phyloP scores from a whole-genome alignment of 257 asterid species.

The Ehretia macrophylla region DNA sequence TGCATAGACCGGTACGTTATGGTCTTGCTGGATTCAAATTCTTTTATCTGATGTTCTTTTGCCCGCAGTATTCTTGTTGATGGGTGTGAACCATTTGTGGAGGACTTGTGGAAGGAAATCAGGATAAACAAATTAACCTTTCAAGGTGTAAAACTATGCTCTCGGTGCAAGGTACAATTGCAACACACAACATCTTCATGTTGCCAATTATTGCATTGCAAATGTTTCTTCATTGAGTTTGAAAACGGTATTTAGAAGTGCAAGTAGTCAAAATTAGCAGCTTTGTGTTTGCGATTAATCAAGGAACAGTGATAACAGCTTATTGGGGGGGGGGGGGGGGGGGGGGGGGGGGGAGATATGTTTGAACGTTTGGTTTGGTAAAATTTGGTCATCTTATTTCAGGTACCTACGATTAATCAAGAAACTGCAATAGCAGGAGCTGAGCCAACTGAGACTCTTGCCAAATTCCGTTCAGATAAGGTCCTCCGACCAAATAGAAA shows the following conservation, averaged over 20 bases:
- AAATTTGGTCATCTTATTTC: background rate
- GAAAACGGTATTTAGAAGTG: background rate
- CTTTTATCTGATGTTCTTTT: background rate
- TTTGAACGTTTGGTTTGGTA: background rate
- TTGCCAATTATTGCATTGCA: background rate
- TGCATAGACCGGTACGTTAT: too few species aligned
- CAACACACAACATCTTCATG: background rate
- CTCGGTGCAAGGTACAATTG: slow-evolving; percentile 57
- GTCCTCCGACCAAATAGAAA: slow-evolving; percentile 39
- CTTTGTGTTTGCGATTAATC: too few species aligned
- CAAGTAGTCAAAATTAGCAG: too few species aligned
- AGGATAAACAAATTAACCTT: slow-evolving; percentile 40
- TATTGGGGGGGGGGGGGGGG: too few species aligned
- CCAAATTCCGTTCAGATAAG: slow-evolving; percentile 43
- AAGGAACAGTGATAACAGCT: background rate
- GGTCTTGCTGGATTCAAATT: too few species aligned
- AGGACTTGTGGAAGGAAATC: slow-evolving; percentile 61
- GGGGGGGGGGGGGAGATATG: too few species aligned
- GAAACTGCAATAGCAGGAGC: slow-evolving; percentile 18
- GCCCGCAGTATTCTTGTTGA: slow-evolving; percentile 51
- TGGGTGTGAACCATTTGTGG: slow-evolving; percentile 63
- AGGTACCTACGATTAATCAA: slow-evolving; percentile 58
- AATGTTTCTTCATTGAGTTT: too few species aligned
- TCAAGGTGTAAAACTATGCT: slow-evolving; percentile 59
- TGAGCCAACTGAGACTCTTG: slow-evolving; percentile 41